Conservation (phyloP, 1,139 yeast genomes). For the Geotrichum carabidarum region DNA sequence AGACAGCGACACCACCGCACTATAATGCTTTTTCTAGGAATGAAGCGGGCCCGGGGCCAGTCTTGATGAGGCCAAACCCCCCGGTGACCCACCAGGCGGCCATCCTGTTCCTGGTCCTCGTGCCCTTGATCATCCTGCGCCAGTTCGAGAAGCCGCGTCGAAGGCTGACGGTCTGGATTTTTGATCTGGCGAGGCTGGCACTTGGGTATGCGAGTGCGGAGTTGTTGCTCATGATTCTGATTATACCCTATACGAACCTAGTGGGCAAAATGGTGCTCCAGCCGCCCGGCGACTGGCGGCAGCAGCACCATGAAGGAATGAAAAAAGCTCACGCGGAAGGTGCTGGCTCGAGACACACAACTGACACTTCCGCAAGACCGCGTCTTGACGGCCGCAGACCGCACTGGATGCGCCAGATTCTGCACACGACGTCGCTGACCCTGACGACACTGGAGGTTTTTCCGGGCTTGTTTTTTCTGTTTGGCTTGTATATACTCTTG, state of each 20-base stretch:
- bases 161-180: slow-evolving; percentile 18
- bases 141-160: slow-evolving; percentile 19
- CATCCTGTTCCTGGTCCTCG: slow-evolving; percentile 9
- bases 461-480: slow-evolving; percentile 18
- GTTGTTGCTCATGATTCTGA: slow-evolving; percentile 12
- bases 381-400: not conserved
- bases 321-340: too few species aligned
- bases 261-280: not conserved
- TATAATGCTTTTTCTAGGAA: too few species aligned
- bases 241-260: slow-evolving; percentile 12
- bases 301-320: not conserved
- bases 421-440: slow-evolving; percentile 14
- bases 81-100: slow-evolving; percentile 16
- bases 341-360: not conserved
- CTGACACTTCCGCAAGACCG: not conserved
- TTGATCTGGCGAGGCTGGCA: slow-evolving; percentile 14
- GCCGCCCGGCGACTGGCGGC: not conserved
- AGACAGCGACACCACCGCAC: too few species aligned
- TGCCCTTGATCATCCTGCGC: slow-evolving; percentile 16
- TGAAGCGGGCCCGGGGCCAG: too few species aligned
- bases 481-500: slow-evolving; percentile 10
- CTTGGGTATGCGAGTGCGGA: slow-evolving; percentile 19
- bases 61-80: not conserved
- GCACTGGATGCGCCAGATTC: not conserved
- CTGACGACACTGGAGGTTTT: slow-evolving; percentile 12